phyloP scores from a whole-genome alignment of 2,329 filamentous ascomycete species.

The Hymenoscyphus infarciens region DNA sequence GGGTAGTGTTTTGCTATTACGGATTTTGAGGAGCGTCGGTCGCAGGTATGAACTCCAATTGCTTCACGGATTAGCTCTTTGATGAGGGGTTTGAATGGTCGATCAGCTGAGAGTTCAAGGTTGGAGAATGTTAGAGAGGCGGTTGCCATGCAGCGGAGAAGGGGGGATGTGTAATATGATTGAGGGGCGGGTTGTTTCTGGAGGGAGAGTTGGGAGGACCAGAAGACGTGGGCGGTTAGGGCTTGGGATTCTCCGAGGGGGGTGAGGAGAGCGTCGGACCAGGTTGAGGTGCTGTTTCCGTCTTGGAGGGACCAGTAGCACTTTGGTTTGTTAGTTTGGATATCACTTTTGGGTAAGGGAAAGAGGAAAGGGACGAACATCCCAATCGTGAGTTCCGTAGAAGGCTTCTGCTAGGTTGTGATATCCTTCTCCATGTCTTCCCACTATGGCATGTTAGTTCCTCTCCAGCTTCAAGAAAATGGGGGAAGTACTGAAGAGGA shows the following conservation, averaged over 20 bases:
- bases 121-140: constrained; percentile 56
- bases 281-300: constrained; percentile 59
- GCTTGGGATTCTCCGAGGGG: constrained; percentile 55
- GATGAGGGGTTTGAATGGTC: constrained; percentile 55
- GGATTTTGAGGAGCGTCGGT: constrained; percentile 54
- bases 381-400: constrained; percentile 68
- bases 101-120: constrained; percentile 48
- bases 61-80: constrained; percentile 66
- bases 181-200: constrained; percentile 58
- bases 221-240: constrained; percentile 57
- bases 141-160: constrained; percentile 61
- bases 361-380: constrained; percentile 43
- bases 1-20: constrained; percentile 52
- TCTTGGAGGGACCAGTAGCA: constrained; percentile 64
- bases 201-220: constrained; percentile 47
- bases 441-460: constrained; percentile 40
- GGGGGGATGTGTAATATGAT: constrained; percentile 61
- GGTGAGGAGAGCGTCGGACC: constrained; percentile 64
- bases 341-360: neutral
- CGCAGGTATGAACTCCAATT: constrained; percentile 67
- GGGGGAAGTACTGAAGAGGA: constrained; percentile 48
- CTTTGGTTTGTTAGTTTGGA: constrained; percentile 31
- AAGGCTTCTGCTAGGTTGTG: constrained; percentile 61
- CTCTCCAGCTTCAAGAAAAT: too few species aligned
- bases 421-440: constrained; percentile 66